These are phyloP conservation scores for Canariomyces notabilis DNA, from an alignment of 2,329 filamentous ascomycete species.

Conservation along the genomic window DNA sequence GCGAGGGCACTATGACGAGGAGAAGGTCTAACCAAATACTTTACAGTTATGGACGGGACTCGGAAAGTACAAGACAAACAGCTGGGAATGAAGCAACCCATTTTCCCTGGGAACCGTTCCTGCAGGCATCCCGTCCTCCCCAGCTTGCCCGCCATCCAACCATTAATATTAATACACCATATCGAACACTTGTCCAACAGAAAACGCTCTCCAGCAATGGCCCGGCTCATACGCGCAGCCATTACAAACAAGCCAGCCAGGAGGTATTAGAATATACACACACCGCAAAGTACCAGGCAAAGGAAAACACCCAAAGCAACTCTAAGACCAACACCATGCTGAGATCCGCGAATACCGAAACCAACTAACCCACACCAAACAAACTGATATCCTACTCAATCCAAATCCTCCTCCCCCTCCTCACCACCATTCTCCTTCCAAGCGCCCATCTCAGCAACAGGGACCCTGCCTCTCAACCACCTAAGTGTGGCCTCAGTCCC, in stretches of 20 bases:
- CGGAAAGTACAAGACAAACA: no score
- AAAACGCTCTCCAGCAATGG: background rate
- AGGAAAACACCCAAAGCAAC: background rate
- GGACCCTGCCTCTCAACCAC: constrained; percentile 75
- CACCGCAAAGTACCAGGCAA: background rate
- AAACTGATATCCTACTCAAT: constrained; percentile 9
- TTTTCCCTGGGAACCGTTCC: no score
- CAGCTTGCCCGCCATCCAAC: no score
- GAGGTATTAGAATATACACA: background rate
- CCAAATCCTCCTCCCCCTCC: constrained; percentile 27
- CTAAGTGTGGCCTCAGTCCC: constrained; percentile 80
- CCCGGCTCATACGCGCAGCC: no score
- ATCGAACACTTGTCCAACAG: background rate
- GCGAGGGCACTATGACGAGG: no score
- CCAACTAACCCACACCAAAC: background rate
- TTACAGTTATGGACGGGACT: no score
- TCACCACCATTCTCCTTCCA: constrained; percentile 47
- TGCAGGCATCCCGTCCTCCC: no score
- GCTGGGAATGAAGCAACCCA: no score
- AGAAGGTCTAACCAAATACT: no score
- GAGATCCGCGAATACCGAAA: no score
- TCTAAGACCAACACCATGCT: no score
- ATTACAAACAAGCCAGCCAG: background rate
- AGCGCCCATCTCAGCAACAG: constrained; percentile 53
- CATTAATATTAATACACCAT: background rate